phyloP scores from a whole-genome alignment of 495 filamentous ascomycete genomes.

The Penicillium antarcticum region DNA sequence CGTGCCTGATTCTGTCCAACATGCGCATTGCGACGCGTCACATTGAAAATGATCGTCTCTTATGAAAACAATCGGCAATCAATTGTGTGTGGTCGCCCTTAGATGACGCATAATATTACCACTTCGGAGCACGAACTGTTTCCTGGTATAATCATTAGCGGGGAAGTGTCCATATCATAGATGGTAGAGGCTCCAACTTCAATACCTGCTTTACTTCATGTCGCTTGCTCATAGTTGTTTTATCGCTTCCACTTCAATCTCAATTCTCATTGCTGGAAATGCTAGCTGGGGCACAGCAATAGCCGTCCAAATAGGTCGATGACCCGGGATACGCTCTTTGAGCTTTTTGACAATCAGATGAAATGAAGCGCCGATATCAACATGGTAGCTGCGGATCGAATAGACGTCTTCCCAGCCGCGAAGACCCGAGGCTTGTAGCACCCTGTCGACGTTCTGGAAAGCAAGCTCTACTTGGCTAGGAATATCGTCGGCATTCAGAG shows the following conservation, averaged over 20 bases:
- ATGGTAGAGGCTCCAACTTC: too few species aligned
- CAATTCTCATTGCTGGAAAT: constrained; percentile 38
- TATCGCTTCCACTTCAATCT: constrained; percentile 47
- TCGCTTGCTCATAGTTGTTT: background rate
- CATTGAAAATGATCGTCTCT: too few species aligned
- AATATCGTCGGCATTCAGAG: constrained; percentile 21
- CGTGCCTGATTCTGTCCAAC: too few species aligned
- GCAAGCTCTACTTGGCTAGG: constrained; percentile 42
- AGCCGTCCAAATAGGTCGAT: constrained; percentile 43
- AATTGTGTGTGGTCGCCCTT: too few species aligned
- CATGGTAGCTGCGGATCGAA: constrained; percentile 39
- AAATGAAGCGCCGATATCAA: constrained; percentile 18
- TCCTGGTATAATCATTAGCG: background rate
- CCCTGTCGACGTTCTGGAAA: constrained; percentile 47
- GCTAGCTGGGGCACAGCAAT: constrained; percentile 34
- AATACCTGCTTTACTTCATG: too few species aligned
- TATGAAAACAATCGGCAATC: too few species aligned
- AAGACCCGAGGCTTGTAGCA: constrained; percentile 37
- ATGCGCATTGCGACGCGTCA: too few species aligned
- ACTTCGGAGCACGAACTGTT: too few species aligned
- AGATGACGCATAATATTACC: too few species aligned
- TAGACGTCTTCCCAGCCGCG: constrained; percentile 54
- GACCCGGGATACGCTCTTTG: constrained; percentile 37
- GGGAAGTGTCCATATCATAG: too few species aligned
- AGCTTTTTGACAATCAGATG: constrained; percentile 29